Base-by-base conservation (phyloP, 2,329 filamentous ascomycete genomes). In the Ascochyta pisi region DNA sequence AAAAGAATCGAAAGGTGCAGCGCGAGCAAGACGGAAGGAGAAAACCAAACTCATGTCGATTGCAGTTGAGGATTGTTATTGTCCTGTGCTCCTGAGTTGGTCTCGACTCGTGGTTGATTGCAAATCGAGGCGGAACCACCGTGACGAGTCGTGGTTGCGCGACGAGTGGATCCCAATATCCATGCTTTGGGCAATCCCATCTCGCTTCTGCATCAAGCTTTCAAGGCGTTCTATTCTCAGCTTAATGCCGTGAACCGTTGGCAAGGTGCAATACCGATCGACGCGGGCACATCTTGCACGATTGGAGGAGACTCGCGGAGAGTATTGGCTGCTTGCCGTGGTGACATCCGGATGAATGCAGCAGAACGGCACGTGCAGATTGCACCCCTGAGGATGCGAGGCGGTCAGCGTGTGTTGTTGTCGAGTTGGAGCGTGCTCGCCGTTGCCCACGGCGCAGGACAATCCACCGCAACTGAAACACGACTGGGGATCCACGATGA, bases 161-260 rank as follows among this genome's bases (percentile, higher is more conserved):
- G 39, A 54, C 15, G 29, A 45, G 38, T 59, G 43, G 54, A 54
- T 60, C 51, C 47, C 54, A 63, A 57, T 52, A 56, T 56, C 47
- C 48, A 35, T 56, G 53, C 53, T 39, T 46, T 56, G 29, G 47
- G 39, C 43, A 56, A 46, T 53, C 57, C 53, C 48, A 60, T 63
- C 46, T 64, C 62, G 64, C 57, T 60, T 55, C 23, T 35, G 31
- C 47, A 50, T 34, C 43, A 62, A 57, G 47, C 51, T 54, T 62
- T 55, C 48, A 31, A 46, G 50, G 50, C 53, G 47, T 47, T 51
- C 53, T 56, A 56, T 56, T 51, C 62, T 54, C 60, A 61, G 54
- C 49, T 59, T 57, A 53, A 66, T 57, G 43, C 47, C 52, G 58
- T 54, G 55, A 61, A 57, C 42, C 42, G 55, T 48, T 51, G 42